Base-by-base conservation (phyloP, 2,329 filamentous ascomycete species). In the Aureobasidium musti region DNA sequence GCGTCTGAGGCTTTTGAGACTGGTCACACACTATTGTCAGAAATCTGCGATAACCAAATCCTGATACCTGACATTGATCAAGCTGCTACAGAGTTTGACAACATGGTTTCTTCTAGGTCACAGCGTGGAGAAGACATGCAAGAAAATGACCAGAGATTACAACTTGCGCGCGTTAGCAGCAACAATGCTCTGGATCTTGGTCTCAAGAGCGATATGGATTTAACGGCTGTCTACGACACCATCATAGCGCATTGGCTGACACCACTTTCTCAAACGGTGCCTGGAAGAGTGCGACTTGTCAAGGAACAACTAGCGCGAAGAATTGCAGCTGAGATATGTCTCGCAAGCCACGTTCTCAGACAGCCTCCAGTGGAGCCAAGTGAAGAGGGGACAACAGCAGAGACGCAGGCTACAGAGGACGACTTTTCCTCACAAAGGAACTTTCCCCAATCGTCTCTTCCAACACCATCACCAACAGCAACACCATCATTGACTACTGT, bases 291-390 rank as follows among this genome's bases (percentile, higher is more conserved):
- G 19, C 71, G 74, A 26, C 69, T 76, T n/a, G 72, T 73, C 13
- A 76, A 74, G 68, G 73, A 73, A 35, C 69, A 73, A 30, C 61
- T 73, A 4, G 72, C 71, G 23, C 69, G 71, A 19, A 70, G 68
- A 19, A 65, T 73, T 19, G 77, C 79, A 17, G 73, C 75, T 5
- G 76, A 80, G 50, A 54, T 81, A 1, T 69, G 75, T 2, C 69
- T 82, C 5, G 75, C 79, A 39, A 77, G 75, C 13, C 66, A 68
- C 37, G 66, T 68, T 11, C 54, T 73, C 1, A 69, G 52, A 13
- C 57, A 63, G 57, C 56, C 54, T 28, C 41, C 26, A 35, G 8
- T 52, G 21, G 19, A n/a, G 28, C 11, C 45, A 33, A 19, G 11
- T 13, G 30, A 65, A 63, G 28, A 45, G 41, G 30, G 65, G 68